phyloP scores from a whole-genome alignment of 192 early-diverging fungal species.

The Entomortierella lignicola region DNA sequence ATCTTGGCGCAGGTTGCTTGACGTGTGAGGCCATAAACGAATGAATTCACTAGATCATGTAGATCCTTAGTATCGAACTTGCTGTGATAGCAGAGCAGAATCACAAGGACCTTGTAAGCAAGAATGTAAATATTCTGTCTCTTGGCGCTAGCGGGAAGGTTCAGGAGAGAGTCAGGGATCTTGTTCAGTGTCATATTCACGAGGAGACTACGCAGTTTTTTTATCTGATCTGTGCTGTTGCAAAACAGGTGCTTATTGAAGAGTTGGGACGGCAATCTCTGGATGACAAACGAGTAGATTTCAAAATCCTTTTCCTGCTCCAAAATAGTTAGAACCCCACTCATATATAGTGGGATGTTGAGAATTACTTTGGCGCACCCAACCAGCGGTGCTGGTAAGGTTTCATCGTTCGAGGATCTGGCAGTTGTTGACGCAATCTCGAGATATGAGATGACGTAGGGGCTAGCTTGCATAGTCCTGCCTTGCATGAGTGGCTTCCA shows the following conservation, averaged over 20 bases:
- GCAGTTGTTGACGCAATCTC: slow-evolving; percentile 42
- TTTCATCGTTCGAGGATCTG: slow-evolving; percentile 17
- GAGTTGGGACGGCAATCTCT: slow-evolving; percentile 75
- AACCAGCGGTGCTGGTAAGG: slow-evolving; percentile 28
- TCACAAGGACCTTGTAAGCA: slow-evolving; percentile 70
- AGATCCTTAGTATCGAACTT: slow-evolving; percentile 73
- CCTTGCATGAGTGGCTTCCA: slow-evolving; percentile 51
- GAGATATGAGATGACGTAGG: slow-evolving; percentile 48
- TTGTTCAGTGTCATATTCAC: slow-evolving; percentile 71
- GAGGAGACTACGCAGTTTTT: slow-evolving; percentile 61
- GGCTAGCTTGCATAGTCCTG: slow-evolving; percentile 45
- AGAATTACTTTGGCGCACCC: slow-evolving; percentile 60
- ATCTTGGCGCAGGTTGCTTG: slow-evolving; percentile 77
- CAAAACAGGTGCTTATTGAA: slow-evolving; percentile 81
- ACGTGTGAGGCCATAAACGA: slow-evolving; percentile 78
- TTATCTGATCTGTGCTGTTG: slow-evolving; percentile 64
- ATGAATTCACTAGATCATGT: slow-evolving; percentile 78
- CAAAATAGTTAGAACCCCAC: slow-evolving; percentile 67
- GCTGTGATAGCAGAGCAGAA: slow-evolving; percentile 75
- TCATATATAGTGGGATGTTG: slow-evolving; percentile 67
- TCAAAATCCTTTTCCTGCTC: slow-evolving; percentile 77
- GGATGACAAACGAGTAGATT: slow-evolving; percentile 75
- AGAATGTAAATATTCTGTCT: slow-evolving; percentile 75
- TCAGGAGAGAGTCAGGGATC: slow-evolving; percentile 65
- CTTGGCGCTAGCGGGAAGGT: slow-evolving; percentile 67